These are phyloP conservation scores for Pichia membranifaciens DNA, from an alignment of 805 yeast species.

Conservation along the genomic window DNA sequence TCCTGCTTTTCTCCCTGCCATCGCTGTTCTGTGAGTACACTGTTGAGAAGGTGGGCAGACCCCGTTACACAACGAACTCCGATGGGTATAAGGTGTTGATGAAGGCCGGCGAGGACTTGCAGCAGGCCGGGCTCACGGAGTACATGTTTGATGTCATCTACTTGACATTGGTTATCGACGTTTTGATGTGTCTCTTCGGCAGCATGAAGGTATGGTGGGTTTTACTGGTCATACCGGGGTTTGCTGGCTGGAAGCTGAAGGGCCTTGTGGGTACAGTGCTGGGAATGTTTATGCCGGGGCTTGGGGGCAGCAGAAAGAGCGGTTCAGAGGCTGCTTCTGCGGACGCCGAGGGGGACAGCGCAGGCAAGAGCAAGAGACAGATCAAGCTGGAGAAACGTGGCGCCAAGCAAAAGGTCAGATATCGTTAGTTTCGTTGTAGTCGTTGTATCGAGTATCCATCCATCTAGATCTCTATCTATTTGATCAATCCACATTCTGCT, in stretches of 20 bases:
- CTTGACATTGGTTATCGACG: conserved; percentile 52
- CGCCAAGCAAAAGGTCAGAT: conserved; percentile 19
- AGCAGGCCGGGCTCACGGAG: conserved; percentile 61
- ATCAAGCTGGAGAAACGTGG: conserved; percentile 34
- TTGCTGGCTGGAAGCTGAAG: conserved; percentile 42
- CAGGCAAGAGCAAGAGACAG: conserved; percentile 33
- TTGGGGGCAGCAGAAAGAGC: conserved; percentile 1
- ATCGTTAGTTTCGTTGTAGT: background rate
- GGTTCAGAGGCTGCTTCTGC: conserved; percentile 4
- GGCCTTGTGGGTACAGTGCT: conserved; percentile 31
- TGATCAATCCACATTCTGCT: too few relatives aligned
- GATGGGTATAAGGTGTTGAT: conserved; percentile 39
- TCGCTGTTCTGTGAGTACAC: conserved; percentile 41
- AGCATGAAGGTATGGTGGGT: conserved; percentile 56
- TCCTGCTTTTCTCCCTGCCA: conserved; percentile 38
- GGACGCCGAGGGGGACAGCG: conserved; percentile 6
- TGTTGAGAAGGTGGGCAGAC: conserved; percentile 58
- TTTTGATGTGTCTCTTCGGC: conserved; percentile 50
- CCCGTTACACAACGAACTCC: conserved; percentile 35
- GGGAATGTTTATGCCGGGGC: conserved; percentile 17
- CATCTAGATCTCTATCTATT: too few relatives aligned
- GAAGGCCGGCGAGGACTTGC: conserved; percentile 55
- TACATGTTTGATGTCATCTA: conserved; percentile 67
- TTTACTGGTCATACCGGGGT: conserved; percentile 46
- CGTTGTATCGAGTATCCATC: too few relatives aligned